These are phyloP conservation scores for Fusarium globosum DNA, from an alignment of 2,329 filamentous ascomycete species.

Conservation along the genomic window DNA sequence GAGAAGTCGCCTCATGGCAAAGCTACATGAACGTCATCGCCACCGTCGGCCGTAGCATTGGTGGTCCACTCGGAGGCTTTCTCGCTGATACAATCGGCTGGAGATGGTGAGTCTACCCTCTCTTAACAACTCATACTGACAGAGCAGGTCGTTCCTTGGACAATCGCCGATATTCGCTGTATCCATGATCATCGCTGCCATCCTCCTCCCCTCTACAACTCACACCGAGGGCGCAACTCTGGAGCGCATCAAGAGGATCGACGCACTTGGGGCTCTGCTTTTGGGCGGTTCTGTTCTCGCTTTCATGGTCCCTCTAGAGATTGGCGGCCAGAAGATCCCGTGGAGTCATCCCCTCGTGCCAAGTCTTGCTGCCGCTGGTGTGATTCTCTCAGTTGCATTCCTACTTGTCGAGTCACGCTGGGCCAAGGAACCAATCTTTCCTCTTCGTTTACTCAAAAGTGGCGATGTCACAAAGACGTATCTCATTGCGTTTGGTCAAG, in stretches of 20 bases:
- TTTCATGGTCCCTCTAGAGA: constrained; percentile 63
- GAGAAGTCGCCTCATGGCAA: constrained; percentile 65
- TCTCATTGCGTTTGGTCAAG: constrained; percentile 66
- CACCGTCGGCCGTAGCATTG: constrained; percentile 62
- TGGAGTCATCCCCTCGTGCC: constrained; percentile 60
- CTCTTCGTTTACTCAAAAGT: constrained; percentile 63
- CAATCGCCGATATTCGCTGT: not conserved
- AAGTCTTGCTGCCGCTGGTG: constrained; percentile 52
- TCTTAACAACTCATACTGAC: not conserved
- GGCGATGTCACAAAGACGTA: constrained; percentile 65
- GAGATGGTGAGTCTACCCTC: constrained; percentile 56
- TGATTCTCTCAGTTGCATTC: constrained; percentile 55
- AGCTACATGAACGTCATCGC: constrained; percentile 64
- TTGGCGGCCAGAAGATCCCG: constrained; percentile 63
- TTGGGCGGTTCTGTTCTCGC: constrained; percentile 66
- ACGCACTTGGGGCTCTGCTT: constrained; percentile 64
- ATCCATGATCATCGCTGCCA: not conserved
- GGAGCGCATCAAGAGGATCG: constrained; percentile 52
- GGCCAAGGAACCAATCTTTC: constrained; percentile 68
- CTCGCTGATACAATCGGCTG: constrained; percentile 72
- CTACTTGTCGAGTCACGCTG: constrained; percentile 57
- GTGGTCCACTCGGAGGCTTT: constrained; percentile 66
- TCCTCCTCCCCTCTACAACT: not conserved
- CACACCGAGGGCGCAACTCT: not conserved
- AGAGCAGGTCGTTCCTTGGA: constrained; percentile 57